Percentiles rank a stretch among this genome's conserved stretches.
phyloP scores from a whole-genome alignment of 2,329 filamentous ascomycete species.

The Colletotrichum tropicale region DNA sequence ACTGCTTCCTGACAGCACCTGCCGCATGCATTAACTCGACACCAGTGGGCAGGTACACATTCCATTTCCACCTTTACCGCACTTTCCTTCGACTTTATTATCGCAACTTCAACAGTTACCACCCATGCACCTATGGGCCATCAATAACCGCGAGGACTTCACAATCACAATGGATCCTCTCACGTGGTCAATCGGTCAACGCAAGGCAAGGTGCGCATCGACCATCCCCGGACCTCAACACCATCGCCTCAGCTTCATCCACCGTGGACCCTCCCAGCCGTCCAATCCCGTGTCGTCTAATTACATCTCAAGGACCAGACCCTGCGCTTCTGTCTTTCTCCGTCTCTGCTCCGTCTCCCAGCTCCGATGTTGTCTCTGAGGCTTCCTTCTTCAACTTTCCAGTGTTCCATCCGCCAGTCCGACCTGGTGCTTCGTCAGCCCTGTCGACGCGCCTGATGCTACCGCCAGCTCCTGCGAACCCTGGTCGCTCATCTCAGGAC shows the following conservation, averaged over 20 bases:
- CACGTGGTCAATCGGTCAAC: neutral
- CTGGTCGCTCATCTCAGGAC: neutral
- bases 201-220: neutral
- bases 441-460: neutral
- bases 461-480: neutral
- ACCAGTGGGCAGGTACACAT: too few species aligned
- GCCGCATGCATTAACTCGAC: neutral
- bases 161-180: neutral
- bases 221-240: neutral
- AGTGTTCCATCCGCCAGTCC: neutral
- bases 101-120: neutral
- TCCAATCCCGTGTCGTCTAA: neutral
- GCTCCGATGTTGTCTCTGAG: neutral
- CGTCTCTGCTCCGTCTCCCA: neutral
- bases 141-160: neutral
- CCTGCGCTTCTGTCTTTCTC: neutral
- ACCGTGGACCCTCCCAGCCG: neutral
- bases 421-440: neutral
- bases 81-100: neutral
- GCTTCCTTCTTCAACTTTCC: neutral
- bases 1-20: neutral
- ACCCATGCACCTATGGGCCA: too few species aligned
- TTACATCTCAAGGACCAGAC: neutral
- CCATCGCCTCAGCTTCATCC: neutral
- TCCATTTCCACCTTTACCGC: neutral